phyloP scores from a whole-genome alignment of 2,329 filamentous ascomycete species.

The Aureobasidium musti region DNA sequence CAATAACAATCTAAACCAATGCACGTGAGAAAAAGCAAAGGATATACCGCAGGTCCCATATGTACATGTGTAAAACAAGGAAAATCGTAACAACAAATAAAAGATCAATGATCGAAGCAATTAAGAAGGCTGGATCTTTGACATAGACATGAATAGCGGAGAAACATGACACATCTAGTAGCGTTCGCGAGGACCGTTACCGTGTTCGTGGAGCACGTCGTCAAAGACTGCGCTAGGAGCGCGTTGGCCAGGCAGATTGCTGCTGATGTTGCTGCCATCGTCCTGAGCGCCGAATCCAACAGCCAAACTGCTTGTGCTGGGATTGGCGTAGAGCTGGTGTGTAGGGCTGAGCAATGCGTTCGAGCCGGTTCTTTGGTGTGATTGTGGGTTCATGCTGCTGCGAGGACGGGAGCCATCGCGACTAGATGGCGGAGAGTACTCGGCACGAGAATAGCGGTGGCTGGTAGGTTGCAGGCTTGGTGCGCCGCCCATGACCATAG shows the following conservation, averaged over 20 bases:
- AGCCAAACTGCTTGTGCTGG: slow-evolving; percentile 43
- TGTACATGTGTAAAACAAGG: slow-evolving; percentile 1
- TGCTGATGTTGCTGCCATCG: slow-evolving; percentile 43
- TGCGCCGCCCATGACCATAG: slow-evolving; percentile 49
- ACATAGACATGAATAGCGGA: not conserved
- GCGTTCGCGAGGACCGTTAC: slow-evolving; percentile 36
- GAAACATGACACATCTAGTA: slow-evolving; percentile 16
- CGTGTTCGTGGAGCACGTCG: slow-evolving; percentile 79
- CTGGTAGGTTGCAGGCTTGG: slow-evolving; percentile 39
- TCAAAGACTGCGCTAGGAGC: slow-evolving; percentile 89
- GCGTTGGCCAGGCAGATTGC: slow-evolving; percentile 63
- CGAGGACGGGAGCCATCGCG: slow-evolving; percentile 30
- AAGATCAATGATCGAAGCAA: not conserved
- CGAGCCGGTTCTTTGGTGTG: slow-evolving; percentile 4
- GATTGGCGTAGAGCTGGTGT: slow-evolving; percentile 36
- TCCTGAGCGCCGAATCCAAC: slow-evolving; percentile 37
- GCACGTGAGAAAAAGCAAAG: not conserved
- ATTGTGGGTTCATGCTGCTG: slow-evolving; percentile 2
- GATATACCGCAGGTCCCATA: not conserved
- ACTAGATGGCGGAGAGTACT: slow-evolving; percentile 30
- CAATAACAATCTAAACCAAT: not conserved
- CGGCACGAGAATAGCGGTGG: slow-evolving; percentile 38
- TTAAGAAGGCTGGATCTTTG: not conserved
- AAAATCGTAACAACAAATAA: not conserved
- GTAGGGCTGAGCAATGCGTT: slow-evolving; percentile 5